Conservation (phyloP, 306 rosid species). For the Quercus agrifolia region DNA sequence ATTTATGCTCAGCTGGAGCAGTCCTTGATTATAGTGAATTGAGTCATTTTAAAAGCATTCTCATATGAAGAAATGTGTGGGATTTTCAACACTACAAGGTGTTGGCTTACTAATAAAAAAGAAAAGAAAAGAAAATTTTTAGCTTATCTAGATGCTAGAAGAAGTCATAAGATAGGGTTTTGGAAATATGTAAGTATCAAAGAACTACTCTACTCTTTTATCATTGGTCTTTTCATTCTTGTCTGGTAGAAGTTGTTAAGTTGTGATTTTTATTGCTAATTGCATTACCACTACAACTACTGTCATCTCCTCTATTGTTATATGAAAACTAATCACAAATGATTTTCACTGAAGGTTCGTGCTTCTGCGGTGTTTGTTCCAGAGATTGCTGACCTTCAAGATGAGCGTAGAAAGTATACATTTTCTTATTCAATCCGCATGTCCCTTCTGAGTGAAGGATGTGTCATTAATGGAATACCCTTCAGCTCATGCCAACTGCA, state of each 20-base stretch:
- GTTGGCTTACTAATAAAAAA: too few relatives aligned
- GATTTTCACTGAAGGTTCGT: conserved; percentile 53
- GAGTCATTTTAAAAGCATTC: conserved; percentile 3
- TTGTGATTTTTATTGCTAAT: neutral
- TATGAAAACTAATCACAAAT: conserved; percentile 23
- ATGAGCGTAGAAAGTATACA: conserved; percentile 29
- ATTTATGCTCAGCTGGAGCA: neutral
- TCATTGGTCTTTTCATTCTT: neutral
- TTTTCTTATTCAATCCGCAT: conserved; percentile 82
- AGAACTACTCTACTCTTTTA: neutral
- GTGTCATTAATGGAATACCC: conserved; percentile 51
- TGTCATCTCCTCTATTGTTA: neutral
- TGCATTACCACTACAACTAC: neutral
- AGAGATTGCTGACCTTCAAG: conserved; percentile 41
- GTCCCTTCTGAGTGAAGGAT: conserved; percentile 73
- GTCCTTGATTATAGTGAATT: neutral
- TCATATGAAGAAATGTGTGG: neutral
- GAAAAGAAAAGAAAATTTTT: neutral
- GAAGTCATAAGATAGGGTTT: neutral
- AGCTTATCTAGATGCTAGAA: neutral
- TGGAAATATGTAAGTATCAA: neutral
- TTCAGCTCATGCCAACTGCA: conserved; percentile 74
- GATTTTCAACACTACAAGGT: too few relatives aligned
- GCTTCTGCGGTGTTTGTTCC: conserved; percentile 80
- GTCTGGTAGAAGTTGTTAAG: neutral